A percentile compares a stretch with the other conserved stretches of the same genome.
These are phyloP conservation scores for Mortierella antarctica DNA, from an alignment of 192 early-diverging fungal species.

Conservation along the genomic window DNA sequence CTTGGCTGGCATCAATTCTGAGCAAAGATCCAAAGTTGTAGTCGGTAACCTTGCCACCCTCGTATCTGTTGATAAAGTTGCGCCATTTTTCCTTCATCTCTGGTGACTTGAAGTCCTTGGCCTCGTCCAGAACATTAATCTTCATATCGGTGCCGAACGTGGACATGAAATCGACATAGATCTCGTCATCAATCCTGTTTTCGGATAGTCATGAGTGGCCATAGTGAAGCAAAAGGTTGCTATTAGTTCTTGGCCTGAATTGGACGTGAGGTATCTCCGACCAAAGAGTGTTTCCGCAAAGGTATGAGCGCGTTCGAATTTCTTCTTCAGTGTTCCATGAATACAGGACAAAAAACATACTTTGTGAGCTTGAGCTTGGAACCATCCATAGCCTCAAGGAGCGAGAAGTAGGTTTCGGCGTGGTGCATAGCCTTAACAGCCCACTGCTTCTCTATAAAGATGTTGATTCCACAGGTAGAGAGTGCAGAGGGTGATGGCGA, in stretches of 20 bases:
- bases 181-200: slow-evolving; percentile 83
- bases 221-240: no score
- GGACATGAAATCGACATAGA: slow-evolving; percentile 79
- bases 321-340: neutral
- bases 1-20: slow-evolving; percentile 76
- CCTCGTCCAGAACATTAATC: slow-evolving; percentile 82
- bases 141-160: slow-evolving; percentile 74
- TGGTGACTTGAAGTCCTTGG: slow-evolving; percentile 82
- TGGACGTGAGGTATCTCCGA: no score
- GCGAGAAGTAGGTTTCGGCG: slow-evolving; percentile 93
- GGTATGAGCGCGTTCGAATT: neutral
- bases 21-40: slow-evolving; percentile 95
- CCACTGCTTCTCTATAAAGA: slow-evolving; percentile 89
- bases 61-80: slow-evolving; percentile 86
- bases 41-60: slow-evolving; percentile 83
- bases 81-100: slow-evolving; percentile 91
- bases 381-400: slow-evolving; percentile 76
- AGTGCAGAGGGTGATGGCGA: neutral
- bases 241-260: no score
- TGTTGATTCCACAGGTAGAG: neutral
- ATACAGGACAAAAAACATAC: slow-evolving; percentile 39
- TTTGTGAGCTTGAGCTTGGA: slow-evolving; percentile 84
- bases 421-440: slow-evolving; percentile 95
- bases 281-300: neutral
- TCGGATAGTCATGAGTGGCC: neutral